Evolutionary conservation across 2,329 filamentous ascomycete species (phyloP).

Genomic region (Phaeomoniella chlamydospora): DNA sequence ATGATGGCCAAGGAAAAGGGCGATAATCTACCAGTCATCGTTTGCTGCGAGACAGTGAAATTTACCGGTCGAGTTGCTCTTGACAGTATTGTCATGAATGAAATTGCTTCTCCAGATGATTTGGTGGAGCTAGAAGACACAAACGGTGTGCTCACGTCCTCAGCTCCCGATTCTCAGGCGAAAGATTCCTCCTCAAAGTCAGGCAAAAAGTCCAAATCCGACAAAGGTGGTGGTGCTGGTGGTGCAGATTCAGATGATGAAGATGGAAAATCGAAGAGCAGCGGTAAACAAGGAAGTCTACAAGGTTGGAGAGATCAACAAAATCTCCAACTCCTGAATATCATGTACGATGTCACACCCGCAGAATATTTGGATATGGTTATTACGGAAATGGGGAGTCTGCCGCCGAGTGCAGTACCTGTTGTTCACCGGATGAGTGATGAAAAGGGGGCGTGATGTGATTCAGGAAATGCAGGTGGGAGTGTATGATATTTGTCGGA

Average conservation of each 20-base stretch:
- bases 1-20: constrained; percentile 53
- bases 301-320: constrained; percentile 43
- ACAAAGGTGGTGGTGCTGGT: constrained; percentile 14
- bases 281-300: constrained; percentile 19
- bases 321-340: constrained; percentile 49
- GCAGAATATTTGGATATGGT: constrained; percentile 78
- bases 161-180: constrained; percentile 12
- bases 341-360: constrained; percentile 86
- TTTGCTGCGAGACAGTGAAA: constrained; percentile 89
- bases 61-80: constrained; percentile 81
- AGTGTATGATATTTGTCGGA: no score
- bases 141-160: constrained; percentile 6
- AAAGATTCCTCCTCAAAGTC: constrained; percentile 1
- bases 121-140: constrained; percentile 22
- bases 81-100: constrained; percentile 88
- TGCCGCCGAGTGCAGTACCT: constrained; percentile 75
- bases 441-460: neutral
- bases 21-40: constrained; percentile 64
- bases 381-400: constrained; percentile 77
- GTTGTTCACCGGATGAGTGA: constrained; percentile 39
- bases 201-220: constrained; percentile 11
- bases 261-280: constrained; percentile 8
- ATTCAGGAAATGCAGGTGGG: no score
- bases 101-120: constrained; percentile 67
- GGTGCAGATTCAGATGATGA: constrained; percentile 10